Evolutionary conservation across 2,329 filamentous ascomycete species (phyloP), one percentile per base, ranked within the genome.

Genomic region (Nemania sp.): DNA sequence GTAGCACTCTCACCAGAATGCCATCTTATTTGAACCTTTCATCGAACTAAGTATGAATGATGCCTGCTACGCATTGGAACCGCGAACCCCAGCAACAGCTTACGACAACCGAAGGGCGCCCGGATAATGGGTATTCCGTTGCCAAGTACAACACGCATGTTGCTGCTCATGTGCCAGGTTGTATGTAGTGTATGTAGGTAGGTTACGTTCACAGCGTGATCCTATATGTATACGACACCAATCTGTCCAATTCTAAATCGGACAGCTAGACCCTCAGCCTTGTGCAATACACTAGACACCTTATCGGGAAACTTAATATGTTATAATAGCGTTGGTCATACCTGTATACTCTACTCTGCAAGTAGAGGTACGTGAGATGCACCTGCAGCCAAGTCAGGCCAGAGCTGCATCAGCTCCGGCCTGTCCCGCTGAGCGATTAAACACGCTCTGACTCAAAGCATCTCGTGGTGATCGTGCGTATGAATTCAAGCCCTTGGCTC

Each of bases 341-440:
- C 29, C 29, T 32, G 8, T 8, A 32, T 32, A 32, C 29, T 32
- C 29, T 32, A 32, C 8, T n/a, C 4, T 8, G 24, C 26, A 49
- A 26, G 11, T 35, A 47, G 24, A 41, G 13, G 7, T 47, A 57
- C 57, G 60, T 54, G 62, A 64, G 47, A 68, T 62, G 65, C 49
- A 38, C 65, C 65, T 64, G 68, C 65, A 68, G 58, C 32, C 53
- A 53, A 24, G 58, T 68, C 45, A 54, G 57, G 57, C 68, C 53
- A 57, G 58, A 60, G 72, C 70, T 53, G 66, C 72, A 67, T 70
- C 64, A 65, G 63, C 57, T 54, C 69, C 72, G 73, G 70, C 68
- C 64, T 68, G 62, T 75, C 70, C 71, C 72, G 74, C 69, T 71
- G 64, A 63, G 64, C 64, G 59, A 69, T 57, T 54, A 58, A 62